A percentile compares a stretch with the other conserved stretches of the same genome.
Evolutionary conservation across 306 rosid genomes (phyloP).

Genomic region (Cucurbita pepo): DNA sequence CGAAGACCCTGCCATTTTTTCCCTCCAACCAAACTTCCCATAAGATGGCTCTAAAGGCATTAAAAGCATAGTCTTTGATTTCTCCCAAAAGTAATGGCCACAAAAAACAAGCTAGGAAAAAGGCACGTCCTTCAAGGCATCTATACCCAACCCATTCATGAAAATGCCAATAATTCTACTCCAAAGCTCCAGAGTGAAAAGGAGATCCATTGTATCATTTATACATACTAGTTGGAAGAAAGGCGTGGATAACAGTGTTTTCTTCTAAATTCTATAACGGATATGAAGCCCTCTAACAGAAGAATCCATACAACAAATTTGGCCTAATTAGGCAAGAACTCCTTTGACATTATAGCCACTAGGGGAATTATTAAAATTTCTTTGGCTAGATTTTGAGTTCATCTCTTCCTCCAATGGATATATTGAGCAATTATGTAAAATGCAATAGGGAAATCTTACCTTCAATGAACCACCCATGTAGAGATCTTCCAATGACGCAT

Average conservation of each 20-base stretch:
- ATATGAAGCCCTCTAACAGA: background rate
- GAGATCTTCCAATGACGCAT: conserved; percentile 75
- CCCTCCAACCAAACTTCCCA: background rate
- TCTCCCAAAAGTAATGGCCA: background rate
- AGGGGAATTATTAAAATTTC: background rate
- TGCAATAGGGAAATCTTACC: conserved; percentile 25
- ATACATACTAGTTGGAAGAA: background rate
- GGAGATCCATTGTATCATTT: background rate
- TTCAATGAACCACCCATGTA: conserved; percentile 93
- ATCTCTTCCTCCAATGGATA: background rate
- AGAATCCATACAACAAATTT: background rate
- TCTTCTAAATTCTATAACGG: background rate
- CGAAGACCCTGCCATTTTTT: background rate
- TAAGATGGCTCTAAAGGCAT: background rate
- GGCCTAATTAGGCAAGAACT: background rate
- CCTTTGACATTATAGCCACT: background rate
- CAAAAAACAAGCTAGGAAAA: background rate
- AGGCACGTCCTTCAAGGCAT: background rate
- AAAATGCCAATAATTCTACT: background rate
- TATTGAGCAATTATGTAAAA: background rate
- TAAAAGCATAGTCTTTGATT: background rate
- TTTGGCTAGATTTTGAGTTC: background rate
- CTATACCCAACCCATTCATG: background rate
- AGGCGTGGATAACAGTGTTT: background rate
- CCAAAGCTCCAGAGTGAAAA: background rate